Conservation (phyloP, 768 basidiomycete genomes). For the Mycena filopes region DNA sequence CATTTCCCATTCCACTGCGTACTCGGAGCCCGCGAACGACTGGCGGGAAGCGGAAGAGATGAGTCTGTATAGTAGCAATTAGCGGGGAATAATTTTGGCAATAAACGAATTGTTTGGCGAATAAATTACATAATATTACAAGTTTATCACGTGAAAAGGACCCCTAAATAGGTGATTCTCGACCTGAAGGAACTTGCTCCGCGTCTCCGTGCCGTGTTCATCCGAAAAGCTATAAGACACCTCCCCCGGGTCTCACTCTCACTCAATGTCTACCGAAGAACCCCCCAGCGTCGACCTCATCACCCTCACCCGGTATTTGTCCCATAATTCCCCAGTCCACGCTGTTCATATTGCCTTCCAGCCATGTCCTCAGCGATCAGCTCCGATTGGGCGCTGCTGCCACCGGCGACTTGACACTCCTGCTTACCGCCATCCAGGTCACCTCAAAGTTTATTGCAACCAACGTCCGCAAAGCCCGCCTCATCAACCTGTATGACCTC, state of each 20-base stretch:
- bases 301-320: slow-evolving; percentile 84
- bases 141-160: no score
- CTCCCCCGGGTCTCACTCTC: slow-evolving; percentile 3
- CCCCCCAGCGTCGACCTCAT: slow-evolving; percentile 87
- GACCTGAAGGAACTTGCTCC: not conserved
- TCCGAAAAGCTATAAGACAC: slow-evolving; percentile 22
- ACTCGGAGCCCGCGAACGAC: slow-evolving; percentile 60
- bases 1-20: slow-evolving; percentile 78
- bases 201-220: slow-evolving; percentile 15
- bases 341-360: slow-evolving; percentile 42
- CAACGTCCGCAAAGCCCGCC: slow-evolving; percentile 94
- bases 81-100: no score
- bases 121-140: no score
- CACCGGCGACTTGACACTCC: slow-evolving; percentile 93
- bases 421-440: slow-evolving; percentile 95
- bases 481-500: slow-evolving; percentile 90
- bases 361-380: slow-evolving; percentile 91
- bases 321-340: not conserved
- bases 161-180: no score
- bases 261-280: slow-evolving; percentile 65
- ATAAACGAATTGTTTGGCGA: no score
- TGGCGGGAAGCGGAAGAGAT: slow-evolving; percentile 77
- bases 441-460: slow-evolving; percentile 98
- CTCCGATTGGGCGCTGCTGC: slow-evolving; percentile 83
- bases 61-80: slow-evolving; percentile 35